Evolutionary conservation across 2,329 filamentous ascomycete species (phyloP), one percentile per base, ranked within the genome.

Genomic region (Eutypa lata): DNA sequence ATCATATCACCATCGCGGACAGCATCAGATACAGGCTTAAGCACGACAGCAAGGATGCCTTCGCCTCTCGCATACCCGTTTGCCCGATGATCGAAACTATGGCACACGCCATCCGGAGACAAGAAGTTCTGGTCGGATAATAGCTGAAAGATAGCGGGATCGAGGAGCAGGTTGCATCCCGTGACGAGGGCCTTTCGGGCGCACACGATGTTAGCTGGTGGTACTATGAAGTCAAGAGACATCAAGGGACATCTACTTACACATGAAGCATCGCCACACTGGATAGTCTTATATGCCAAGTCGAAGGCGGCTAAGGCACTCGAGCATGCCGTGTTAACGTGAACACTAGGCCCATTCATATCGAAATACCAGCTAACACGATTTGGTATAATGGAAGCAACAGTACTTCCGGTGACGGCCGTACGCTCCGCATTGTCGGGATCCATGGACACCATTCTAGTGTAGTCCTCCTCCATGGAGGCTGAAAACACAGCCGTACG

Each of bases 11-110:
- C 68, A 53, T 74, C 62, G 16, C 44, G 63, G 3, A 84, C 51
- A 0, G 83, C 83, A 1, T 71, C 63, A 5, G 61, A 65, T 1
- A 84, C 60, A 1, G 63, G 68, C 61, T 85, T 85, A 0, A 86
- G 56, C 0, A 84, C 64, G 0, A 85, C 56, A 0, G 70, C 66
- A 1, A 73, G 73, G 11, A 81, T 64, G 0, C 80, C 81, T 49
- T 85, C 82, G 11, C 77, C 79, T 2, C 77, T 72, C 26, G 66
- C 77, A 26, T 65, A 66, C 10, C 64, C 64, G 33, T 65, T 64
- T 22, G 62, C 64, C n/a, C 61, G 61, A 40, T 63, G 59, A 43
- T 66, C 64, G 35, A 66, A 65, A 28, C 62, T 65, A 22, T 64
- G 64, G 19, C 57, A 65, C 16, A 52, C 52, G 49, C 64, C 62